Base-by-base conservation (phyloP, 257 asterid genomes). In the Anisodus acutangulus region DNA sequence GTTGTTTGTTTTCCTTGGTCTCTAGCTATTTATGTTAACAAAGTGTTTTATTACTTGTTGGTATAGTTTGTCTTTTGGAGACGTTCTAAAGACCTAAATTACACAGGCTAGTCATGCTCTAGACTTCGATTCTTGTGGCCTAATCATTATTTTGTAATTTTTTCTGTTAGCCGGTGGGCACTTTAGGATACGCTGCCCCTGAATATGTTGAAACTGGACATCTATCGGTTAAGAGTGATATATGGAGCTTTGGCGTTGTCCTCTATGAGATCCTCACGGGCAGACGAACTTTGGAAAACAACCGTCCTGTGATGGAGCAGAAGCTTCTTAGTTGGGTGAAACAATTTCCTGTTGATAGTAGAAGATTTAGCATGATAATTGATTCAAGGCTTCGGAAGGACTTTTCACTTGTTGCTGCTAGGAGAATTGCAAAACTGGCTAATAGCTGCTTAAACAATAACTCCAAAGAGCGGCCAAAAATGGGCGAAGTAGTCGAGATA, bases 231-330 rank as follows among this genome's bases (percentile, higher is more conserved):
- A 95, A 89, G 94, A 94, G 98, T 35, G 99, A 95, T 72, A 74
- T 94, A 80, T 95, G 93, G 90, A 94, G 99, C 87, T 95, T 95
- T 35, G 99, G 99, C 5, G 97, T 95, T n/a, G 99, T 94, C 8
- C 91, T 93, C 10, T 95, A 95, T 6, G 98, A 94, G 89, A 87
- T 95, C 69, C 89, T 95, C 22, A 87, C 99, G 22, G 99, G 99
- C 70, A 89, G 99, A 54, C 90, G 95, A 67, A 87, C 98, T 8
- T 59, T 95, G 85, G 99, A 95, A 74, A 90, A 93, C 84, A 88
- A 86, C 87, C 90, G 88, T 74, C 99, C 99, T 0, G 10, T 71
- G 5, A 1, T 57, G 19, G 95, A 95, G 85, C 97, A 88, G 86
- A 95, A 95, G 88, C 95, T 95, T 10, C 87, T 95, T 12, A 97